These are phyloP conservation scores for Saururus chinensis DNA, from an alignment of 164 flowering plant species.

Conservation along the genomic window DNA sequence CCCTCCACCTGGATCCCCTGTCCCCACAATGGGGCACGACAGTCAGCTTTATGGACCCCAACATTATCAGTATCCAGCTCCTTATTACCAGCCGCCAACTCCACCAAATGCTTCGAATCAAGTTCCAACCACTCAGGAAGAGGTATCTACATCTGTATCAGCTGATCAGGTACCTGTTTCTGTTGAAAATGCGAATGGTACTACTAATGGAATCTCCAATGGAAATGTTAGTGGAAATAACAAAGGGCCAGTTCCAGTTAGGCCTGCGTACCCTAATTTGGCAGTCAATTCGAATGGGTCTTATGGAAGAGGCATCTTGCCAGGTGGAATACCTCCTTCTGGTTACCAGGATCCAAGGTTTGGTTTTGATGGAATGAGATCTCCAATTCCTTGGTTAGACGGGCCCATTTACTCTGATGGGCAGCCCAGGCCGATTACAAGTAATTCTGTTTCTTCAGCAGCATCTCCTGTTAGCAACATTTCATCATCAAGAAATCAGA, in stretches of 20 bases:
- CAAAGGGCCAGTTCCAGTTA: constrained; percentile 27
- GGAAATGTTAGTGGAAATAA: constrained; percentile 26
- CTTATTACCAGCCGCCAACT: constrained; percentile 45
- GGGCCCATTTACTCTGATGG: constrained; percentile 32
- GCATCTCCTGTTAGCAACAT: constrained; percentile 23
- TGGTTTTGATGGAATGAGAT: constrained; percentile 33
- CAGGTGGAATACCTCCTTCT: constrained; percentile 33
- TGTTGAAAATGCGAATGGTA: constrained; percentile 33
- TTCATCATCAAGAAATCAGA: constrained; percentile 40
- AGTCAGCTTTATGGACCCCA: constrained; percentile 73
- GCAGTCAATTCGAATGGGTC: constrained; percentile 29
- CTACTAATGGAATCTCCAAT: constrained; percentile 24
- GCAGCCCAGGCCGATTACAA: constrained; percentile 25
- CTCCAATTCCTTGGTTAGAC: constrained; percentile 41
- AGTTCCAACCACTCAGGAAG: constrained; percentile 21
- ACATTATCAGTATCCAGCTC: constrained; percentile 63
- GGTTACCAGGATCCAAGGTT: constrained; percentile 51
- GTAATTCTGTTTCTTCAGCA: constrained; percentile 20
- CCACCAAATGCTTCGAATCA: constrained; percentile 32
- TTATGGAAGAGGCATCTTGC: constrained; percentile 32
- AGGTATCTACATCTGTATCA: constrained; percentile 32
- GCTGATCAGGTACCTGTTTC: constrained; percentile 46
- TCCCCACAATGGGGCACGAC: constrained; percentile 70
- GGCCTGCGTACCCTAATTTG: constrained; percentile 29
- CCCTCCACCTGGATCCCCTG: constrained; percentile 55